These are phyloP conservation scores for Blastobotrys indianensis DNA, from an alignment of 1,139 yeast species.

Conservation along the genomic window DNA sequence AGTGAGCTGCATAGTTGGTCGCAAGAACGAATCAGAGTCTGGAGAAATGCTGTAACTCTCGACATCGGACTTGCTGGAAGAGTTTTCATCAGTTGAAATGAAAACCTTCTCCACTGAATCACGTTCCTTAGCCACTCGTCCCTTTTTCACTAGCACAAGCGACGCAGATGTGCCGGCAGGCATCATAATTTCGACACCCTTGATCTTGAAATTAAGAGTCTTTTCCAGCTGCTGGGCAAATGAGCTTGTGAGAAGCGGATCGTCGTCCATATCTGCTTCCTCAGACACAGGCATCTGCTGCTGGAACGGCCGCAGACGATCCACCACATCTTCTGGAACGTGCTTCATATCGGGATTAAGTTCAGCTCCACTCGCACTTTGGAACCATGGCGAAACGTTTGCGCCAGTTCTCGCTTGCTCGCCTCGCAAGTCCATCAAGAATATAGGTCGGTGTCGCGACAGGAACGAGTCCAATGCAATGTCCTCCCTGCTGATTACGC, in stretches of 20 bases:
- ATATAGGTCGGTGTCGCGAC: constrained; percentile 30
- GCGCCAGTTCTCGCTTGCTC: constrained; percentile 10
- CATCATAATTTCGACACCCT: constrained; percentile 13
- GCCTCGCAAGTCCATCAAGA: constrained; percentile 17
- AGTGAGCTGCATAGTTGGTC: constrained; percentile 25
- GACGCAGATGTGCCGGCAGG: constrained; percentile 13
- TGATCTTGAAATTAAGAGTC: constrained; percentile 11
- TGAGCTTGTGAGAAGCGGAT: constrained; percentile 4
- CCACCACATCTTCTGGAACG: constrained; percentile 21
- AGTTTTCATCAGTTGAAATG: constrained; percentile 6
- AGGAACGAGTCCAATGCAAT: constrained; percentile 29
- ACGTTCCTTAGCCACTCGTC: neutral
- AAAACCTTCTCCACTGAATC: constrained; percentile 1
- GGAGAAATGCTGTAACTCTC: constrained; percentile 6
- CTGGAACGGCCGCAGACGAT: constrained; percentile 17
- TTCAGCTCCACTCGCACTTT: constrained; percentile 18
- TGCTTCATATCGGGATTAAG: constrained; percentile 21
- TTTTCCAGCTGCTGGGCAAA: constrained; percentile 11
- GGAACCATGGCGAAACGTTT: constrained; percentile 19
- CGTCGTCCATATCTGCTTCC: constrained; percentile 9
- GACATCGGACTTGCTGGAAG: neutral
- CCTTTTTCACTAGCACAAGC: constrained; percentile 11
- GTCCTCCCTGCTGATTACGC: constrained; percentile 11
- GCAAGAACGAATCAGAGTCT: constrained; percentile 12
- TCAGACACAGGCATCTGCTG: constrained; percentile 16